Percentiles rank a stretch among this genome's conserved stretches.
Evolutionary conservation across 768 basidiomycete genomes (phyloP).

Genomic region (Lactarius evosmus): DNA sequence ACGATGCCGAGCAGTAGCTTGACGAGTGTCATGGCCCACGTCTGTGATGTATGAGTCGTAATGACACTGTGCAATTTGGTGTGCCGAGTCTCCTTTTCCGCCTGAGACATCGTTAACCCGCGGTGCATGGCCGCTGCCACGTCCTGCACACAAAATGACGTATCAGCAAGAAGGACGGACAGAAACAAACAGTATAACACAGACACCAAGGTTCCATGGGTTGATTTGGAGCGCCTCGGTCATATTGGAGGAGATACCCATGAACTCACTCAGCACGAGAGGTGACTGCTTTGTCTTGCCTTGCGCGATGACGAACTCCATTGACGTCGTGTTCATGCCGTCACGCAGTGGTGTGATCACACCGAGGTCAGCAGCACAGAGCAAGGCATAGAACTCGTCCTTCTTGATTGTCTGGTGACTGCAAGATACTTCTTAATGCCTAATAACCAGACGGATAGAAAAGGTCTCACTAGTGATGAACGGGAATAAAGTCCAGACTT

Average conservation of each 20-base stretch:
- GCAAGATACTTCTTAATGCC: background rate
- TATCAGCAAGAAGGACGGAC: background rate
- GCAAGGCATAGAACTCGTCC: constrained; percentile 95
- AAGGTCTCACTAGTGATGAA: constrained; percentile 88
- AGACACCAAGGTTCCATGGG: constrained; percentile 90
- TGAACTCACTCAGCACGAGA: constrained; percentile 92
- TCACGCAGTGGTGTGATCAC: constrained; percentile 95
- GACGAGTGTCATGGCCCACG: constrained; percentile 88
- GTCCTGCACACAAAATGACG: constrained; percentile 45
- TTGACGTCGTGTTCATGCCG: constrained; percentile 98
- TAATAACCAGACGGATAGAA: background rate
- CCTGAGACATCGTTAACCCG: constrained; percentile 75
- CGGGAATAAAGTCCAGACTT: constrained; percentile 89
- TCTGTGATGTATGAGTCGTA: constrained; percentile 89
- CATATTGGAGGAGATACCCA: constrained; percentile 96
- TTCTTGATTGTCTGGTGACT: constrained; percentile 97
- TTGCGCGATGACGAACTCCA: constrained; percentile 98
- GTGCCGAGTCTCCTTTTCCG: constrained; percentile 75
- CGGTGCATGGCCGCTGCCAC: constrained; percentile 88
- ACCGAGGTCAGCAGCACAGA: constrained; percentile 90
- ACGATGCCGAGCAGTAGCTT: constrained; percentile 86
- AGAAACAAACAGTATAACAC: constrained; percentile 31
- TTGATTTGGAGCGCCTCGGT: constrained; percentile 86
- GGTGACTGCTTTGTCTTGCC: constrained; percentile 78
- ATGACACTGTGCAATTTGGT: constrained; percentile 76